Evolutionary conservation across 176 grass and related monocot genomes (phyloP), one percentile per base, ranked within the genome.

Genomic region (Oropetium thomaeum): DNA sequence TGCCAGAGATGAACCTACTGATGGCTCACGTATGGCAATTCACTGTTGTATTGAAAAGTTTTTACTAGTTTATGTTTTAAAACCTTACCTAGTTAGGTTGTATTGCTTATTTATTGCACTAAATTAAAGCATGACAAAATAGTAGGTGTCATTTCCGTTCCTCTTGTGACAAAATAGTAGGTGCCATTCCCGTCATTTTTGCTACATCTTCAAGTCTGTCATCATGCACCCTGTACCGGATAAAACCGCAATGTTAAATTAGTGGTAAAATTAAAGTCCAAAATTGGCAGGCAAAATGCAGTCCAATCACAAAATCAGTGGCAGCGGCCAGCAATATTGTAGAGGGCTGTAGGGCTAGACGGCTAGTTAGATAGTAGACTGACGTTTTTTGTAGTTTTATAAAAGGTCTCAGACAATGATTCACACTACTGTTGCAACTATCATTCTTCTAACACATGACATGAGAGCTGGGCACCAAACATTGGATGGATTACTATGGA

Each of bases 121-220:
- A 11, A 26, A 48, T 44, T 25, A n/a, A 43, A 61, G 30, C 16
- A 29, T 40, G 58, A 54, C 16, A 19, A 35, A 44, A n/a, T n/a
- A n/a, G n/a, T 20, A 68, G 9, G 29, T 47, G 39, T 13, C 30
- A n/a, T 77, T 51, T 74, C 76, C 25, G 76, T 12, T 72, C 6
- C 5, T 42, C 52, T 23, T 60, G 25, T 22, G 52, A 54, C 16
- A 19, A 35, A 44, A n/a, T n/a, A n/a, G n/a, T 20, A 68, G 9
- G 29, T 47, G 39, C 19, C 30, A n/a, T 77, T 58, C 29, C 23
- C 7, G 68, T 14, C 49, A 22, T 58, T 58, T 4, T 58, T 31
- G 48, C 37, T 6, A 58, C 19, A 57, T 13, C 69, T 61, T 68
- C 3, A 43, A 31, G 7, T 58, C 48, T 66, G 39, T 19, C 69